Percentiles rank a stretch among this genome's conserved stretches.
Conservation (phyloP, 164 flowering plant genomes). For the Annona cherimola region DNA sequence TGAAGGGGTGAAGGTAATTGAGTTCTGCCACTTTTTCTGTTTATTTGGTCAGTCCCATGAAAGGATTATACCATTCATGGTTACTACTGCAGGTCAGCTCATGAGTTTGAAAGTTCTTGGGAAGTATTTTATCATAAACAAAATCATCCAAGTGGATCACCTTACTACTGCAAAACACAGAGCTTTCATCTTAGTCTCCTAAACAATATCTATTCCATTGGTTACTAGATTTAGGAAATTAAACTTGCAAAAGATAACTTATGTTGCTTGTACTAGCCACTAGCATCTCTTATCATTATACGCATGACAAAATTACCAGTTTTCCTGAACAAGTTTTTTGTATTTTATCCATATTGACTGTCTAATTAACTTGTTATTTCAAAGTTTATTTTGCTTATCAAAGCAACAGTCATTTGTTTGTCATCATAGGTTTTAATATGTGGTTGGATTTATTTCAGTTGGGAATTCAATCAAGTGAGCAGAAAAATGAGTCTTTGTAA, state of each 20-base stretch:
- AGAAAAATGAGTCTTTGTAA: too few relatives aligned
- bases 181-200: not conserved
- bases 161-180: not conserved
- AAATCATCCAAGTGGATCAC: not conserved
- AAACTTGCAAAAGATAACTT: not conserved
- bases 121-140: not conserved
- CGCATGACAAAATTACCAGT: not conserved
- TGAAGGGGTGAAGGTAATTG: constrained; percentile 76
- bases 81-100: not conserved
- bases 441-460: not conserved
- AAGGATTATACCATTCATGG: not conserved
- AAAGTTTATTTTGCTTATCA: not conserved
- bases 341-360: not conserved
- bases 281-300: not conserved
- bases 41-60: not conserved
- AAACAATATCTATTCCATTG: not conserved
- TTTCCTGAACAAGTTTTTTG: not conserved
- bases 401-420: not conserved
- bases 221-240: not conserved
- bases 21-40: not conserved
- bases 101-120: not conserved
- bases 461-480: not conserved
- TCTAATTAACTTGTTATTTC: not conserved
- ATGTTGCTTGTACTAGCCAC: not conserved
- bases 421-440: not conserved